Evolutionary conservation across 2,329 filamentous ascomycete genomes (phyloP).

Genomic region (Monilinia fructicola): DNA sequence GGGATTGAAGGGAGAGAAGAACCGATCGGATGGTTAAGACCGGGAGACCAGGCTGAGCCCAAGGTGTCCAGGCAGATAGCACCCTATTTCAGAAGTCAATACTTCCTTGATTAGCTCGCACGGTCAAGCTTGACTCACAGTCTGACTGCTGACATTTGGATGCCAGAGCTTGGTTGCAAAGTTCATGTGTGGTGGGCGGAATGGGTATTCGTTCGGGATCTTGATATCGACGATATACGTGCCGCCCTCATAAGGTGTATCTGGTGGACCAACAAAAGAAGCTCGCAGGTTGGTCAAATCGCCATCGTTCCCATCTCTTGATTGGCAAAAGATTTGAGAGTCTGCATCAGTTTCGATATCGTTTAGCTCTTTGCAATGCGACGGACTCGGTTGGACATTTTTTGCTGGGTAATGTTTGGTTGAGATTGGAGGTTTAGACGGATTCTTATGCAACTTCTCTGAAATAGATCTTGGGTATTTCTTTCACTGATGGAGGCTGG

Average conservation of each 20-base stretch:
- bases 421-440: background rate
- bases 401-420: background rate
- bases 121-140: slow-evolving; percentile 59
- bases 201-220: slow-evolving; percentile 88
- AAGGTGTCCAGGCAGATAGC: slow-evolving; percentile 96
- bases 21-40: slow-evolving; percentile 96
- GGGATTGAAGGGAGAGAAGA: slow-evolving; percentile 86
- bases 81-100: slow-evolving; percentile 57
- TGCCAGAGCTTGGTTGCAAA: slow-evolving; percentile 97
- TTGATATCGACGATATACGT: slow-evolving; percentile 79
- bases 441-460: background rate
- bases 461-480: too few relatives aligned
- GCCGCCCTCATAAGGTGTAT: slow-evolving; percentile 90
- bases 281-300: slow-evolving; percentile 83
- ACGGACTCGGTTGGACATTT: slow-evolving; percentile 43
- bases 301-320: slow-evolving; percentile 54
- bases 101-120: background rate
- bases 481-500: background rate
- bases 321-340: slow-evolving; percentile 72
- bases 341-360: slow-evolving; percentile 73
- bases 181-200: slow-evolving; percentile 86
- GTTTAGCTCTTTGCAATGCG: slow-evolving; percentile 73
- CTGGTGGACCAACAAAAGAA: slow-evolving; percentile 80
- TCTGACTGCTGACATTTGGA: slow-evolving; percentile 92
- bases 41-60: slow-evolving; percentile 86